A percentile compares a stretch with the other conserved stretches of the same genome.
Conservation (phyloP, 768 basidiomycete species). For the Gymnopilus junonius region DNA sequence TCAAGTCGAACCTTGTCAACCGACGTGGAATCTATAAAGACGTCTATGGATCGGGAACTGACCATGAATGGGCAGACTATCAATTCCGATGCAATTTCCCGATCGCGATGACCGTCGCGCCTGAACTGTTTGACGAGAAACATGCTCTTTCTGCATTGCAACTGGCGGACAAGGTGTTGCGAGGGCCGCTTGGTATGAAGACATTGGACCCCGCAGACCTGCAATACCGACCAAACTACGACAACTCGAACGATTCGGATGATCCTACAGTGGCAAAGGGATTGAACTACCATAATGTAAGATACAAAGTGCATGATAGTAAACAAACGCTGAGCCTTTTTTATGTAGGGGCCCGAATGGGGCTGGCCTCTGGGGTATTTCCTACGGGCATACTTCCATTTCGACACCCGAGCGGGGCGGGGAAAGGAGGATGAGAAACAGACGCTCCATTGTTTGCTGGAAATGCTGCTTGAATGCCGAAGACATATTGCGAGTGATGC, state of each 20-base stretch:
- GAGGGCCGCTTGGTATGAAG: constrained; percentile 95
- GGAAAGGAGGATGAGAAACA: constrained; percentile 73
- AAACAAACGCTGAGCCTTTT: constrained; percentile 17
- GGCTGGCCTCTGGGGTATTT: constrained; percentile 97
- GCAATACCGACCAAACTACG: constrained; percentile 91
- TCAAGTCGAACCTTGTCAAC: constrained; percentile 75
- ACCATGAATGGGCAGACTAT: constrained; percentile 96
- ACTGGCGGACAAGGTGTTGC: constrained; percentile 79
- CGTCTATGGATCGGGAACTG: constrained; percentile 86
- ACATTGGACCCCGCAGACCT: constrained; percentile 87
- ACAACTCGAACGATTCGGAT: constrained; percentile 91
- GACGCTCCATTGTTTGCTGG: constrained; percentile 83
- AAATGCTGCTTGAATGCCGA: constrained; percentile 70
- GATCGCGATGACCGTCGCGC: constrained; percentile 96
- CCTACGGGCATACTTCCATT: constrained; percentile 89
- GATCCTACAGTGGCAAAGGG: constrained; percentile 90
- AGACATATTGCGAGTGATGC: constrained; percentile 77
- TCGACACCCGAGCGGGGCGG: constrained; percentile 71
- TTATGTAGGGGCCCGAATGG: constrained; percentile 84
- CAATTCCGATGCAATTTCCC: constrained; percentile 94
- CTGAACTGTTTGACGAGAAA: constrained; percentile 85
- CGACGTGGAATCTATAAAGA: constrained; percentile 99
- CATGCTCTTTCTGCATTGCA: constrained; percentile 82
- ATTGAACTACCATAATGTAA: constrained; percentile 90
- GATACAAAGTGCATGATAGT: constrained; percentile 22